phyloP scores from a whole-genome alignment of 2,329 filamentous ascomycete species.

The Botrytis pseudocinerea region DNA sequence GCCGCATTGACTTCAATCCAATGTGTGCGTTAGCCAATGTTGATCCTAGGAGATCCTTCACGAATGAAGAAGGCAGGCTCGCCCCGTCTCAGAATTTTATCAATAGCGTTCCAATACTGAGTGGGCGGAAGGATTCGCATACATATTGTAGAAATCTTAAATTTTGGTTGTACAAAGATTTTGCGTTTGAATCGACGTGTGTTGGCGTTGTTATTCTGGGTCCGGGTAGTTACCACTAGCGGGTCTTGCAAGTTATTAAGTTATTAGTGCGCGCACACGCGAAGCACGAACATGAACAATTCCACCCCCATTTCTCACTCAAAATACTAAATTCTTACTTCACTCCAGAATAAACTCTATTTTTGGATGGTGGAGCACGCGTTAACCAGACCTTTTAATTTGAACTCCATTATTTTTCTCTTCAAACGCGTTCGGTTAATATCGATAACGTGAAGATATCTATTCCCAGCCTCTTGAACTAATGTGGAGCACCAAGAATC shows the following conservation, averaged over 20 bases:
- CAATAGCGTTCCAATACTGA: neutral
- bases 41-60: conserved; percentile 3
- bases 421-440: neutral
- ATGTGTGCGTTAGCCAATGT: neutral
- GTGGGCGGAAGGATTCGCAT: neutral
- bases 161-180: neutral
- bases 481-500: neutral
- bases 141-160: neutral
- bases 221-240: neutral
- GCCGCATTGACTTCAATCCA: neutral
- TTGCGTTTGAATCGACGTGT: neutral
- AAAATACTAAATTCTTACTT: neutral
- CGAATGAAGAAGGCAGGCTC: neutral
- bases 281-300: neutral
- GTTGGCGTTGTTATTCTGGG: neutral
- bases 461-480: neutral
- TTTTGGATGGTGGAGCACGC: neutral
- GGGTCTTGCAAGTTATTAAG: neutral
- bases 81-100: neutral
- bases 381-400: neutral
- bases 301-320: neutral
- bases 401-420: neutral
- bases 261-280: neutral
- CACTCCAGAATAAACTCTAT: neutral
- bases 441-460: neutral